phyloP scores from a whole-genome alignment of 2,329 filamentous ascomycete genomes.

The Penicillium expansum region DNA sequence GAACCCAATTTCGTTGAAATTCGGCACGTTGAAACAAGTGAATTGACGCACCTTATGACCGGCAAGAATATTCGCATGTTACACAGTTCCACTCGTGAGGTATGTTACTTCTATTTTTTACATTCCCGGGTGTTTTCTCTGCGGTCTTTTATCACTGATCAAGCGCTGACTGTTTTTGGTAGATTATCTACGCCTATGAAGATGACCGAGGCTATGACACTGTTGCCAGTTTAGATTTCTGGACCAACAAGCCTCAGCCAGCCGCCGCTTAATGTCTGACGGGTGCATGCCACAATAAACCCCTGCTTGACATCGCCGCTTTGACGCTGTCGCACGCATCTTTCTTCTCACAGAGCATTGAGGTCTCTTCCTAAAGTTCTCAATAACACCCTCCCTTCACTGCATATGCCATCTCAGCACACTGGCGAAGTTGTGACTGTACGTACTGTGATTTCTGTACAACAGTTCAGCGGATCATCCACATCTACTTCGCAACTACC shows the following conservation, averaged over 20 bases:
- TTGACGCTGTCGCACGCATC: not conserved
- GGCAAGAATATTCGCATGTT: constrained; percentile 97
- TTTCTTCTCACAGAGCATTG: not conserved
- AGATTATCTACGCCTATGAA: constrained; percentile 98
- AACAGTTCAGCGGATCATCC: not conserved
- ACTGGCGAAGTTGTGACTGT: not conserved
- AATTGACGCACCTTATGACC: constrained; percentile 88
- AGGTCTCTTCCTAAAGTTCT: not conserved
- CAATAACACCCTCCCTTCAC: not conserved
- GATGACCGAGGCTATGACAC: constrained; percentile 92
- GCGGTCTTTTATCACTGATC: not conserved
- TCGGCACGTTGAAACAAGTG: constrained; percentile 88
- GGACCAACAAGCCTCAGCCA: constrained; percentile 58
- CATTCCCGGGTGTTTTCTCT: not conserved
- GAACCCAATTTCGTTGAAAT: constrained; percentile 98
- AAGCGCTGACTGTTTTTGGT: constrained; percentile 26
- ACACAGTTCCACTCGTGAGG: constrained; percentile 95
- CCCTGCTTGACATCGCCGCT: not conserved
- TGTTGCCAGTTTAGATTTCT: constrained; percentile 94
- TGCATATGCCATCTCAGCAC: not conserved
- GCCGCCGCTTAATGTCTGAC: constrained; percentile 1
- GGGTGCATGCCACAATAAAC: not conserved
- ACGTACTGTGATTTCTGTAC: not conserved
- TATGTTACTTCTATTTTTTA: constrained; percentile 47
- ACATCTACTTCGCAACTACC: not conserved